phyloP scores from a whole-genome alignment of 2,329 filamentous ascomycete genomes.

The Phialemoniopsis sp. region DNA sequence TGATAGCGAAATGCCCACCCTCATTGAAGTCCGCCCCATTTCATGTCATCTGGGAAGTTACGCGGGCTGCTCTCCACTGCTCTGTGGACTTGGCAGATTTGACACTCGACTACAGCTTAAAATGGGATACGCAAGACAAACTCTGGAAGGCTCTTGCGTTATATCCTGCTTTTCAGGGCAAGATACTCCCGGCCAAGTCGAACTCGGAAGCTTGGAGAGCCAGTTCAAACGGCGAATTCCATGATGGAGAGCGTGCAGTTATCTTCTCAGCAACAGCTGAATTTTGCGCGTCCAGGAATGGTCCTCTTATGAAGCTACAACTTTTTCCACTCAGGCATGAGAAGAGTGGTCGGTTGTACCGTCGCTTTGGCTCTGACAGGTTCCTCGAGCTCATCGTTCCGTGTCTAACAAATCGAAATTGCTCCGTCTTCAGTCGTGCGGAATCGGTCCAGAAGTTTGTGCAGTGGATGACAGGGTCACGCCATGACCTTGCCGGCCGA shows the following conservation, averaged over 20 bases:
- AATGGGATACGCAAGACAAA: constrained; percentile 36
- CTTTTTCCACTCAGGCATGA: constrained; percentile 46
- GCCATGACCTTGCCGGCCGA: constrained; percentile 41
- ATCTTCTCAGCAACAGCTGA: constrained; percentile 37
- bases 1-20: constrained; percentile 30
- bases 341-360: constrained; percentile 43
- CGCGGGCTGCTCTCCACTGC: constrained; percentile 42
- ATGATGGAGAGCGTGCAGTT: constrained; percentile 28
- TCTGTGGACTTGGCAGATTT: constrained; percentile 30
- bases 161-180: constrained; percentile 35
- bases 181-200: constrained; percentile 43
- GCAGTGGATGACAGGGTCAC: constrained; percentile 30
- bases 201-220: constrained; percentile 39
- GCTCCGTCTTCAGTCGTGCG: constrained; percentile 21
- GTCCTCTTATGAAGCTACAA: constrained; percentile 38
- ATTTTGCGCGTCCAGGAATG: constrained; percentile 24
- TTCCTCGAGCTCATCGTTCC: constrained; percentile 45
- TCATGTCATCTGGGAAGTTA: constrained; percentile 47
- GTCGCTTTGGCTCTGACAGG: constrained; percentile 54
- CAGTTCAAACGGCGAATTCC: constrained; percentile 28
- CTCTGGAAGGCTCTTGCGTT: constrained; percentile 36
- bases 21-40: constrained; percentile 40
- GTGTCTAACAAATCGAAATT: too few species aligned
- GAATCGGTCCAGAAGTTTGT: constrained; percentile 27
- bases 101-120: constrained; percentile 28